Conservation (phyloP, 2,329 filamentous ascomycete genomes). For the Gaeumannomyces tritici region DNA sequence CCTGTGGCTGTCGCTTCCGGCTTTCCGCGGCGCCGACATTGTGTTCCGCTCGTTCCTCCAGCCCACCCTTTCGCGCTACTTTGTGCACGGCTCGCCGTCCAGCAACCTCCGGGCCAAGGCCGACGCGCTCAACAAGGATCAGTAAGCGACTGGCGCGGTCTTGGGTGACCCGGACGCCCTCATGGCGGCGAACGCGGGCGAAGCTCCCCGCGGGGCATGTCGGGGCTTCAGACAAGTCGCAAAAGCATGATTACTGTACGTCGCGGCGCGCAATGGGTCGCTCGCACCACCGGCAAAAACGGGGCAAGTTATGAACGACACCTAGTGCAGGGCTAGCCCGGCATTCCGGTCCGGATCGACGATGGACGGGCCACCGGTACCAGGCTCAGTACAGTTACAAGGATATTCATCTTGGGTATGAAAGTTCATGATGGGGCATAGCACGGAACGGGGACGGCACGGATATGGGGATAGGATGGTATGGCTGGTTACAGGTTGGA, state of each 20-base stretch:
- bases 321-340: neutral
- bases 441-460: neutral
- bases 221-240: neutral
- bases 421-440: neutral
- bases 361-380: neutral
- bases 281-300: neutral
- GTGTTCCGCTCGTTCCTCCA: slow-evolving; percentile 94
- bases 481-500: neutral
- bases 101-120: slow-evolving; percentile 83
- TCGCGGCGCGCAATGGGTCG: neutral
- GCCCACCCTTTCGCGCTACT: slow-evolving; percentile 89
- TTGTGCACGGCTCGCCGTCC: slow-evolving; percentile 62
- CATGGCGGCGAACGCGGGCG: neutral
- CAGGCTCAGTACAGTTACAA: neutral
- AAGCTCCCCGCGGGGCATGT: neutral
- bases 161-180: neutral
- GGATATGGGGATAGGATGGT: neutral
- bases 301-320: neutral
- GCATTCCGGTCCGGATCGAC: neutral
- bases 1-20: slow-evolving; percentile 94
- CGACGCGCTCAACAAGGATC: slow-evolving; percentile 63
- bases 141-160: slow-evolving; percentile 35
- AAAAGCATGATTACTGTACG: neutral
- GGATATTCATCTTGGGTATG: neutral
- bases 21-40: slow-evolving; percentile 88